phyloP scores from a whole-genome alignment of 805 yeast genomes.

The Dipodascus albidus region DNA sequence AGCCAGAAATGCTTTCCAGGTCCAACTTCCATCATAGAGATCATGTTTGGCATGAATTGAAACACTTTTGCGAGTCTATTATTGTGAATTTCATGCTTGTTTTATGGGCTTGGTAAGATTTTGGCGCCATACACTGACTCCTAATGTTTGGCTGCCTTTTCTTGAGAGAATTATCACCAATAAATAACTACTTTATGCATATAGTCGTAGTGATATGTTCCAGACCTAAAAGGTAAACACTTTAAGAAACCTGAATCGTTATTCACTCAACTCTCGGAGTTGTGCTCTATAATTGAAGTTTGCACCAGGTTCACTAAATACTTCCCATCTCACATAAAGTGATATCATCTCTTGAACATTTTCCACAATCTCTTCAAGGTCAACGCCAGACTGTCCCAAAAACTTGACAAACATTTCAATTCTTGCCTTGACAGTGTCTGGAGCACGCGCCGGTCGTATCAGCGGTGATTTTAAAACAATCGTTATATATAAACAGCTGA shows the following conservation, averaged over 20 bases:
- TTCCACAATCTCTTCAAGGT: conserved; percentile 65
- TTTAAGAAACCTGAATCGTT: not conserved
- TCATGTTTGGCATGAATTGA: no score
- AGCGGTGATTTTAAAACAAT: conserved; percentile 38
- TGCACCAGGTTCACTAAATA: not conserved
- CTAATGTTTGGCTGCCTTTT: no score
- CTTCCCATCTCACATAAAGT: conserved; percentile 75
- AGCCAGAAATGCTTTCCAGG: no score
- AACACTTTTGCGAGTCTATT: no score
- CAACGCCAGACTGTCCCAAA: conserved; percentile 64
- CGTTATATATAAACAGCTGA: conserved; percentile 71
- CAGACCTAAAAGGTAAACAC: no score
- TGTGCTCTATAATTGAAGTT: not conserved
- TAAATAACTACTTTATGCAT: no score
- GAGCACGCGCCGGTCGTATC: conserved; percentile 22
- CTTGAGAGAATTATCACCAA: no score
- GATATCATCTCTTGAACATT: conserved; percentile 77
- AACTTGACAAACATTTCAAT: conserved; percentile 51
- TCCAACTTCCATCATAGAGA: no score
- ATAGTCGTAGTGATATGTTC: no score
- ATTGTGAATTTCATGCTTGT: not conserved
- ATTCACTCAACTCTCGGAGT: not conserved
- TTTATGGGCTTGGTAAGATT: not conserved
- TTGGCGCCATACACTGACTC: no score
- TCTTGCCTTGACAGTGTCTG: conserved; percentile 28